A percentile compares a stretch with the other conserved stretches of the same genome.
Evolutionary conservation across 192 early-diverging fungal genomes (phyloP).

Genomic region (Gryganskiella cystojenkinii): DNA sequence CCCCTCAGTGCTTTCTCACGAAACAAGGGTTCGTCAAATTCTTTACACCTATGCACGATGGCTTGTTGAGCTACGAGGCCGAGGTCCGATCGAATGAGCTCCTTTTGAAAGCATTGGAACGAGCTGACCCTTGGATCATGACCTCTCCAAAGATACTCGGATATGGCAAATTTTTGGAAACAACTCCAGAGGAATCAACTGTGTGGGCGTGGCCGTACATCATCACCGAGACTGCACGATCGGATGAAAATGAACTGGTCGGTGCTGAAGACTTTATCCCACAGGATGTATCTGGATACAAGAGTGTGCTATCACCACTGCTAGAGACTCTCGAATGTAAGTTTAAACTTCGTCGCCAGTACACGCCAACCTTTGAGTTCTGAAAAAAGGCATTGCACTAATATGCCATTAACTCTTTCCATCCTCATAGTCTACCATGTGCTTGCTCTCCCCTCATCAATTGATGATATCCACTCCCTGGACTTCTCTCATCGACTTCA

Average conservation of each 20-base stretch:
- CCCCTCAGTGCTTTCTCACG: slow-evolving; percentile 41
- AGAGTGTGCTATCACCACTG: slow-evolving; percentile 3
- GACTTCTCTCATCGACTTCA: background rate
- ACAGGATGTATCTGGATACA: slow-evolving; percentile 10
- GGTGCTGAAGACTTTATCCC: slow-evolving; percentile 19
- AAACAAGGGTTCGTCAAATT: slow-evolving; percentile 43
- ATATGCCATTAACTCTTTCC: too few relatives aligned
- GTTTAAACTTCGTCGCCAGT: background rate
- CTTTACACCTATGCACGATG: slow-evolving; percentile 44
- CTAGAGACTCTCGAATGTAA: slow-evolving; percentile 13
- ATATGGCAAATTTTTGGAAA: slow-evolving; percentile 26
- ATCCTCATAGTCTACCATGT: too few relatives aligned
- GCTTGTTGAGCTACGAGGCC: slow-evolving; percentile 12
- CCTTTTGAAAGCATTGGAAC: slow-evolving; percentile 1
- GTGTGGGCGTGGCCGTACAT: slow-evolving; percentile 54
- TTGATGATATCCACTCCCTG: too few relatives aligned
- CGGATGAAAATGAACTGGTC: background rate
- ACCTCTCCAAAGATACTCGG: slow-evolving; percentile 37
- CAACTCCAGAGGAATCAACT: background rate
- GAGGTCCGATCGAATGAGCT: slow-evolving; percentile 28
- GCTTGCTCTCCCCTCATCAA: too few relatives aligned
- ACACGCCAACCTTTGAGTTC: background rate
- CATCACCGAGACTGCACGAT: slow-evolving; percentile 8
- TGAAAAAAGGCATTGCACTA: too few relatives aligned
- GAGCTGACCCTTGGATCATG: background rate